phyloP scores from a whole-genome alignment of 345 rosid species.

The Acer yangbiense region DNA sequence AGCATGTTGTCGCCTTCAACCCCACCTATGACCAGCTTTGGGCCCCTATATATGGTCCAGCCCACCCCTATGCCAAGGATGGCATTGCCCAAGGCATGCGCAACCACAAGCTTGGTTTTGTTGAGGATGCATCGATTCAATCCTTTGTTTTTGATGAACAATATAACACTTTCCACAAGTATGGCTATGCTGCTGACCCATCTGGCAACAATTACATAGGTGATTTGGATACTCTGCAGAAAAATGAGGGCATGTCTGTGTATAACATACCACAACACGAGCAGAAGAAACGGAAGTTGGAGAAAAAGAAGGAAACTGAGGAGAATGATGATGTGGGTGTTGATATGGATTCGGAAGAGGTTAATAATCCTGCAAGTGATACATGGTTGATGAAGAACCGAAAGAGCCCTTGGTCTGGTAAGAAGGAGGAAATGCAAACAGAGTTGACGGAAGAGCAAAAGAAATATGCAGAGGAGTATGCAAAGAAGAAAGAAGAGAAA shows the following conservation, averaged over 20 bases:
- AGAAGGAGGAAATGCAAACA: constrained; percentile 75
- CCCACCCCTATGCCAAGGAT: constrained; percentile 92
- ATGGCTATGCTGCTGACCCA: constrained; percentile 90
- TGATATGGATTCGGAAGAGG: constrained; percentile 45
- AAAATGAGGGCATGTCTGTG: constrained; percentile 72
- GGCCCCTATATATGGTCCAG: constrained; percentile 87
- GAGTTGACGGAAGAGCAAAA: constrained; percentile 97
- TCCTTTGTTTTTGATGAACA: constrained; percentile 93
- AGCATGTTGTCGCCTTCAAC: constrained; percentile 72
- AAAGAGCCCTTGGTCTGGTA: constrained; percentile 97
- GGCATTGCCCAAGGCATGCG: constrained; percentile 98
- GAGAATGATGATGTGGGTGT: constrained; percentile 36
- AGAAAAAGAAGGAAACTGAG: constrained; percentile 52
- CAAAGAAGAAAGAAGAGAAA: constrained; percentile 92
- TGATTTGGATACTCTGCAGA: constrained; percentile 63
- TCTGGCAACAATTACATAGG: constrained; percentile 81
- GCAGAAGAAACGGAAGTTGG: constrained; percentile 76
- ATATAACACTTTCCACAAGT: constrained; percentile 84
- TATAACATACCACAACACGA: constrained; percentile 79
- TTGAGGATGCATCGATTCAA: constrained; percentile 84
- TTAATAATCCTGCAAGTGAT: constrained; percentile 81
- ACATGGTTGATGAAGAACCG: constrained; percentile 79
- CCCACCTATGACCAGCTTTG: constrained; percentile 91
- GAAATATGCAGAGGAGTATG: constrained; percentile 94
- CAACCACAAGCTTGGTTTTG: constrained; percentile 95